A percentile compares a stretch with the other conserved stretches of the same genome.
These are phyloP conservation scores for Lecanicillium sp. DNA, from an alignment of 2,329 filamentous ascomycete genomes.

Conservation along the genomic window DNA sequence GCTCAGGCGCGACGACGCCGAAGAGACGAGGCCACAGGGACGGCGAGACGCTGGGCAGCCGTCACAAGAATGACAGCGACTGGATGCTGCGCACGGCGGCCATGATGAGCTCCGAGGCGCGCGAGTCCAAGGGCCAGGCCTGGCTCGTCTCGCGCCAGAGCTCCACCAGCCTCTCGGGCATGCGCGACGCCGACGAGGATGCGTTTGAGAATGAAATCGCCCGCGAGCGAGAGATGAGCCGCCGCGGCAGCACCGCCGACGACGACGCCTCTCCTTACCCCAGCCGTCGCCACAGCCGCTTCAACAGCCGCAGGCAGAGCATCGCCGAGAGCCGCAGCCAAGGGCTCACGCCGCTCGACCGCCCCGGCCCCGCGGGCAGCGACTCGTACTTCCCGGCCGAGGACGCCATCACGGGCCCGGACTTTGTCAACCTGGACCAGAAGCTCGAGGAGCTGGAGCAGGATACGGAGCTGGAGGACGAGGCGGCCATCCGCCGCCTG, in stretches of 20 bases:
- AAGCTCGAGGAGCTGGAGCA: slow-evolving; percentile 46
- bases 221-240: slow-evolving; percentile 42
- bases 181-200: slow-evolving; percentile 44
- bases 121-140: slow-evolving; percentile 61
- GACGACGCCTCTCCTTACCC: slow-evolving; percentile 26
- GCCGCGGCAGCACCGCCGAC: slow-evolving; percentile 36
- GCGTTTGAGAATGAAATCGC: slow-evolving; percentile 43
- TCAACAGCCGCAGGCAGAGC: slow-evolving; percentile 29
- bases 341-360: slow-evolving; percentile 37
- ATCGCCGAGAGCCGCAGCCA: slow-evolving; percentile 25
- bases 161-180: slow-evolving; percentile 51
- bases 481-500: slow-evolving; percentile 49
- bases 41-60: slow-evolving; percentile 20
- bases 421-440: slow-evolving; percentile 57
- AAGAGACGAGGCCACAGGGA: slow-evolving; percentile 23
- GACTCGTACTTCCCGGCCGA: slow-evolving; percentile 37
- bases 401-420: slow-evolving; percentile 41
- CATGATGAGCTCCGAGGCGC: slow-evolving; percentile 51
- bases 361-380: slow-evolving; percentile 22
- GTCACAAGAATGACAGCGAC: slow-evolving; percentile 46
- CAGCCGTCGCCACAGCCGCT: slow-evolving; percentile 43
- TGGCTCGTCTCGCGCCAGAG: slow-evolving; percentile 61
- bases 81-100: slow-evolving; percentile 60
- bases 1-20: slow-evolving; percentile 24
- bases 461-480: slow-evolving; percentile 46